Evolutionary conservation across 768 basidiomycete species (phyloP), one percentile per base, ranked within the genome.

Genomic region (Tubosaeta sp.): DNA sequence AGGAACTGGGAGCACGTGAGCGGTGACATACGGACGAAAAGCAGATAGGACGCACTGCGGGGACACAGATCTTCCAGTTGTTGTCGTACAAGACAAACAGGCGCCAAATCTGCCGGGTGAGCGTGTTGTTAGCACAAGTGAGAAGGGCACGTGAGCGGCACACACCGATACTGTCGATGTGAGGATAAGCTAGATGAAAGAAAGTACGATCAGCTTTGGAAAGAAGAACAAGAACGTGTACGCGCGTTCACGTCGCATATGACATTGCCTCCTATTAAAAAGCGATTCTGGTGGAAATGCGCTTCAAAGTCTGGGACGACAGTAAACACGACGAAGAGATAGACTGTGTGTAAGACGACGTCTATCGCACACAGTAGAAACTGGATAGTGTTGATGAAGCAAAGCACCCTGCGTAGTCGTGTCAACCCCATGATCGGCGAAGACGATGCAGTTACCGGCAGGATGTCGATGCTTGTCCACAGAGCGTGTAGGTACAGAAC

Each of bases 1-100:
- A 63, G 5, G 31, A 58, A 19, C 63, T 64, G 6, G 7, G 10
- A 11, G 7, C 4, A 0, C 2, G 31, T 45, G 34, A 53, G 39
- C 13, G 16, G 13, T 16, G n/a, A 4, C n/a, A 16, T 11, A 5
- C 3, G 27, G 2, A 5, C 17, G 17, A 3, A 14, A 38, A 1
- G 29, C 1, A 11, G n/a, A 43, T 29, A 38, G 10, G 14, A 50
- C 56, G 10, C 12, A 66, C 65, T 8, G 65, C 48, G 2, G 62
- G 52, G 3, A 61, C 22, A 39, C 65, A 65, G 6, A 61, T 31
- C 42, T 3, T 26, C 29, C 47, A 11, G 8, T 43, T 26, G 17
- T 46, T 38, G 33, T 55, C 57, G 37, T 57, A 66, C 37, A 65
- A 26, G 9, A 61, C 33, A 35, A 48, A 66, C 43, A 65, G 53